Percentiles rank a stretch among this genome's conserved stretches.
Evolutionary conservation across 2,329 filamentous ascomycete species (phyloP).

Genomic region (Calonectria pseudoreteaudii): DNA sequence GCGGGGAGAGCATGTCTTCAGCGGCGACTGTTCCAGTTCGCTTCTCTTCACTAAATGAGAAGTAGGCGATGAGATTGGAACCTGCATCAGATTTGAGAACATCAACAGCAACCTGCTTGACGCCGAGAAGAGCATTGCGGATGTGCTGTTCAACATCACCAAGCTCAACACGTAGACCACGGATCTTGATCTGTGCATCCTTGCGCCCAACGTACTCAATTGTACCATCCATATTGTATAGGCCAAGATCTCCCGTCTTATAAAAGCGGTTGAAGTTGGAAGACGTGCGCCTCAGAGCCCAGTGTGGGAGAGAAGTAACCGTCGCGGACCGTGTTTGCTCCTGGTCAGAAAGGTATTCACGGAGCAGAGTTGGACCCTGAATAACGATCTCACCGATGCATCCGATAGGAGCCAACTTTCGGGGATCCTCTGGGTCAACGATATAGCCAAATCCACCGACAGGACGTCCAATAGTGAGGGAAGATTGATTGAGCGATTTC

Average conservation of each 20-base stretch:
- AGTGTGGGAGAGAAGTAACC: not conserved
- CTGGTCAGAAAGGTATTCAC: conserved; percentile 58
- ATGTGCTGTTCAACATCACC: conserved; percentile 39
- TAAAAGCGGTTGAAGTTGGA: conserved; percentile 43
- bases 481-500: conserved; percentile 4
- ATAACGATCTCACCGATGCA: conserved; percentile 28
- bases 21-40: not conserved
- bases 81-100: conserved; percentile 7
- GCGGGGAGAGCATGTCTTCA: not conserved
- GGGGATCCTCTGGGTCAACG: conserved; percentile 16
- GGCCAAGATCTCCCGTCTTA: conserved; percentile 62
- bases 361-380: conserved; percentile 53
- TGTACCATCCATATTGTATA: conserved; percentile 47
- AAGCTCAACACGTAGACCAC: conserved; percentile 67
- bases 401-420: conserved; percentile 20
- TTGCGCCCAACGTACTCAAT: conserved; percentile 62
- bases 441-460: conserved; percentile 26
- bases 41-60: conserved; percentile 12
- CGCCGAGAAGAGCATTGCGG: not conserved
- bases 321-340: not conserved
- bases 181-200: conserved; percentile 69
- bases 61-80: conserved; percentile 16
- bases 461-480: conserved; percentile 17
- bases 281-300: not conserved
- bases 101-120: conserved; percentile 15